Conservation (phyloP, 1,284 basidiomycete genomes). For the Tetrapyrgos nigripes region DNA sequence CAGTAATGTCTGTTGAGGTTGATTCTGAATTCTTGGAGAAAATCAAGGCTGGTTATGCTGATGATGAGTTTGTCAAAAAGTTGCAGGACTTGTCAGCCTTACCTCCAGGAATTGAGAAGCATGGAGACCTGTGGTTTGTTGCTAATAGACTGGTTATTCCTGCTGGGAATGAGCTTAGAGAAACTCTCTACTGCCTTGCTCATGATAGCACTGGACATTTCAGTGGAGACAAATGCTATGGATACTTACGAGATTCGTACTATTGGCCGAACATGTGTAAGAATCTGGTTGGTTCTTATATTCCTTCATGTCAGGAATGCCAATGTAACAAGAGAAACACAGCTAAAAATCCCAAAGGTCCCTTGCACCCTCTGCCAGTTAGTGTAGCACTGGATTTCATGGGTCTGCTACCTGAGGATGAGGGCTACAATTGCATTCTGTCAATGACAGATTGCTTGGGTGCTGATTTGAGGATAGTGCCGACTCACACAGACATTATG, state of each 20-base stretch:
- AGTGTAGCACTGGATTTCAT: slow-evolving; percentile 41
- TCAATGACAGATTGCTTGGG: slow-evolving; percentile 47
- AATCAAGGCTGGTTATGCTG: too few species aligned
- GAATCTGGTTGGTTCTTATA: slow-evolving; percentile 33
- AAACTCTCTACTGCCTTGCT: too few species aligned
- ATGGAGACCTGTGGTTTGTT: slow-evolving; percentile 14
- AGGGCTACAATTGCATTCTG: slow-evolving; percentile 38
- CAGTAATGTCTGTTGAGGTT: neutral
- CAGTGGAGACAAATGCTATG: slow-evolving; percentile 27
- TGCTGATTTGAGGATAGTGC: too few species aligned
- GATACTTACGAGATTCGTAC: slow-evolving; percentile 24
- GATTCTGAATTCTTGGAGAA: neutral
- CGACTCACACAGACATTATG: too few species aligned
- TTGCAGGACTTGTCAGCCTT: neutral
- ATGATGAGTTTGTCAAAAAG: neutral
- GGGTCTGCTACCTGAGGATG: slow-evolving; percentile 34
- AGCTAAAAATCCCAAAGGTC: slow-evolving; percentile 18
- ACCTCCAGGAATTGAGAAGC: neutral
- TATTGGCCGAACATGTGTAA: slow-evolving; percentile 45
- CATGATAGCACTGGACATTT: slow-evolving; percentile 30
- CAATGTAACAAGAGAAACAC: slow-evolving; percentile 36
- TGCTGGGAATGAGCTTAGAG: slow-evolving; percentile 11
- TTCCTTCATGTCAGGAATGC: slow-evolving; percentile 40
- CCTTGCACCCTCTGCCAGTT: slow-evolving; percentile 39
- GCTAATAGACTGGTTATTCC: neutral